These are phyloP conservation scores for Colletotrichum costaricense DNA, from an alignment of 2,329 filamentous ascomycete genomes.

Conservation along the genomic window DNA sequence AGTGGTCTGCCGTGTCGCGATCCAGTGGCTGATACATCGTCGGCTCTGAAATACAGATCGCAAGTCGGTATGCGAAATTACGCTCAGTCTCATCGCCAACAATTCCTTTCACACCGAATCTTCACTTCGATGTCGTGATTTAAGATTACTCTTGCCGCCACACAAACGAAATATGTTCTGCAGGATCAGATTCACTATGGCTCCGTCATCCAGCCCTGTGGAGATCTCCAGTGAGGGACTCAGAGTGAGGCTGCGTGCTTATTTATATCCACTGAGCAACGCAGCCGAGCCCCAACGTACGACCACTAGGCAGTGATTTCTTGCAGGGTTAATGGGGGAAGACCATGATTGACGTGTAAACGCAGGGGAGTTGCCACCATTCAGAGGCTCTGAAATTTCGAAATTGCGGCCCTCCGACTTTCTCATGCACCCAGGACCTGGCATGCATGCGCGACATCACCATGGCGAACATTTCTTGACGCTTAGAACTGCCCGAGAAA, in stretches of 20 bases:
- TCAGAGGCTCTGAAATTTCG: background rate
- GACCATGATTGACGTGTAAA: background rate
- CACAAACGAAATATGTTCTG: no score
- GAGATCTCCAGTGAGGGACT: background rate
- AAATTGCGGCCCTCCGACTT: background rate
- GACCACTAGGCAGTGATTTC: background rate
- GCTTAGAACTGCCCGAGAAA: no score
- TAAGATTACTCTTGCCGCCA: no score
- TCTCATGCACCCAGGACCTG: background rate
- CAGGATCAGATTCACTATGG: no score
- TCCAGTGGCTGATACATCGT: background rate
- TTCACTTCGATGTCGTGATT: no score
- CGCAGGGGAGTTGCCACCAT: background rate
- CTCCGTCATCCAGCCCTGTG: background rate
- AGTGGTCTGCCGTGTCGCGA: background rate
- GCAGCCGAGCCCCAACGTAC: background rate
- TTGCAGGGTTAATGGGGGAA: background rate
- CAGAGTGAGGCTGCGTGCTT: background rate
- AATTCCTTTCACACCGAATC: rapidly evolving
- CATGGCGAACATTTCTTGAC: no score
- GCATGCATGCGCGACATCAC: background rate
- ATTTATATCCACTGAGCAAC: background rate
- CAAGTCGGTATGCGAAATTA: no score
- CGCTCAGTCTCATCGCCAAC: no score
- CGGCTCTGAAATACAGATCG: background rate